Percentiles rank a stretch among this genome's conserved stretches.
phyloP scores from a whole-genome alignment of 2,329 filamentous ascomycete species.

The Arthroderma sp. region DNA sequence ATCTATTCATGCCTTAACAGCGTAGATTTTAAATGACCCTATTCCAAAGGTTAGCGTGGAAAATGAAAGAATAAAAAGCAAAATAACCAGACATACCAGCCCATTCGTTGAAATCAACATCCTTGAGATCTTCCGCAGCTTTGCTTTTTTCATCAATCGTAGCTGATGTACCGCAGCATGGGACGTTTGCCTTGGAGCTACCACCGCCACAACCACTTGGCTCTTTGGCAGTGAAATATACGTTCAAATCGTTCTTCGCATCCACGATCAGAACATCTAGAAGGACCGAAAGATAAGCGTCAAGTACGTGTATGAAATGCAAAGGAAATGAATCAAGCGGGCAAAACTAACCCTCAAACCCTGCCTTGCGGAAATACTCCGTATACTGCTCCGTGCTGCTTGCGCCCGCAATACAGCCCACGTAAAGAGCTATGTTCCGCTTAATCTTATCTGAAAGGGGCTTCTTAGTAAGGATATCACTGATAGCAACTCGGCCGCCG shows the following conservation, averaged over 20 bases:
- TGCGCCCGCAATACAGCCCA: constrained; percentile 49
- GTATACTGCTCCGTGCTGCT: constrained; percentile 42
- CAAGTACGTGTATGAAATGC: constrained; percentile 1
- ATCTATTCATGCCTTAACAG: constrained; percentile 36
- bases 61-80: not conserved
- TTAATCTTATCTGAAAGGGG: constrained; percentile 37
- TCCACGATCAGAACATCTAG: constrained; percentile 35
- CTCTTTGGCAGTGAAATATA: constrained; percentile 26
- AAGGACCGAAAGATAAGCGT: not conserved
- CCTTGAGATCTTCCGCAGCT: constrained; percentile 7
- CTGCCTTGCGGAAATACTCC: constrained; percentile 36
- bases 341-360: constrained; percentile 33
- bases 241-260: constrained; percentile 35
- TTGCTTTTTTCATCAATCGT: constrained; percentile 1
- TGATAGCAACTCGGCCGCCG: constrained; percentile 45
- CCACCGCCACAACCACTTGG: constrained; percentile 10
- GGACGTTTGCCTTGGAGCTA: constrained; percentile 1
- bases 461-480: constrained; percentile 45
- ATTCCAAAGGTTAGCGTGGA: not conserved
- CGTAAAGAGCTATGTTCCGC: constrained; percentile 40
- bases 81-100: constrained; percentile 29
- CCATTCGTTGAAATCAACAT: constrained; percentile 39
- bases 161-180: constrained; percentile 6
- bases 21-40: constrained; percentile 41
- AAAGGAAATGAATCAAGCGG: not conserved